Base-by-base conservation (phyloP, 495 filamentous ascomycete genomes). In the Lepraria neglecta region DNA sequence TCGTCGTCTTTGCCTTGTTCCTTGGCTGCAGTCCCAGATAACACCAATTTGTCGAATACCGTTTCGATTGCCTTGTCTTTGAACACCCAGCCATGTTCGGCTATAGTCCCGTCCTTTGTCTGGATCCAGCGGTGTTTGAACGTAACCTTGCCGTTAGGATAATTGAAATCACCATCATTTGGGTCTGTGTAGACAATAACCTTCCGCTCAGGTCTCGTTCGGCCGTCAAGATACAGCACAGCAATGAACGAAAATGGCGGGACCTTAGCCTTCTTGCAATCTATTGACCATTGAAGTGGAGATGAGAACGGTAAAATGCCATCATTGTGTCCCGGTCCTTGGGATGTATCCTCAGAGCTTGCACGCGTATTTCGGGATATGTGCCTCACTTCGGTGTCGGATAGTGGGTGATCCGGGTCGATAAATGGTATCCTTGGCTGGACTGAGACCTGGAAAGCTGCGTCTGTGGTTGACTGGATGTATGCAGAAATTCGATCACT, bases 51-150 rank as follows among this genome's bases (percentile, higher is more conserved):
- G 38, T 70, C 65, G 28, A 72, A 69, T 3, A 65, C 31, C 1
- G 60, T 68, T 40, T 72, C 71, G 30, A 72, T 69, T 15, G 69
- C 67, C 5, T 68, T 62, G 11, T 73, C 67, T 43, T 65, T 71
- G 62, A 72, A 72, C 6, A 66, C 56, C 70, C 70, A 71, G 15
- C 21, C 40, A 43, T 65, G 54, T 43, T 70, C 59, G 11, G 50
- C 45, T 19, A 71, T 24, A 5, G 14, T n/a, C 2, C 71, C 71
- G 30, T 70, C 64, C 1, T n/a, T 61, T 15, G 51, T 59, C 40
- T 65, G 33, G 10, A 68, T 52, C 57, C 31, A 64, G 12, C 70
- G 63, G 48, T 28, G 38, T 46, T 56, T 65, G 35, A 70, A 35
- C 1, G 12, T 0, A 15, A 71, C 56, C 31, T 53, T 56, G n/a